These are phyloP conservation scores for Spergularia azorica DNA, from an alignment of 179 eudicot species.

Conservation along the genomic window DNA sequence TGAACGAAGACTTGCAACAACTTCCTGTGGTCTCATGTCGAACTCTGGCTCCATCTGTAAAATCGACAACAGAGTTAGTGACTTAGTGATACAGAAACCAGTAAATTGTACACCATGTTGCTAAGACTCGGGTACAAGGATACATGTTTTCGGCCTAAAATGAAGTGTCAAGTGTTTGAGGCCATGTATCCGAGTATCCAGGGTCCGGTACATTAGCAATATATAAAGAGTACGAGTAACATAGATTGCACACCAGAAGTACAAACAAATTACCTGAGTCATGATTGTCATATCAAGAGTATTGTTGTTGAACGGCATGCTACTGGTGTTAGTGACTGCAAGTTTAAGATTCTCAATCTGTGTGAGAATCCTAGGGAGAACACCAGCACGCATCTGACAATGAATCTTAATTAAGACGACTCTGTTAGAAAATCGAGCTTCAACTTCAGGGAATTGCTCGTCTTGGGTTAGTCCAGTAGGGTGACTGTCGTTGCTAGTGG, in stretches of 20 bases:
- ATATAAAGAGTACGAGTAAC: too few relatives aligned
- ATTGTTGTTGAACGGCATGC: conserved; percentile 15
- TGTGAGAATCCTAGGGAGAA: conserved; percentile 15
- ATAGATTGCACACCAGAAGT: too few relatives aligned
- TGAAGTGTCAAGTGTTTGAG: too few relatives aligned
- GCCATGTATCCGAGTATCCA: too few relatives aligned
- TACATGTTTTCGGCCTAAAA: too few relatives aligned
- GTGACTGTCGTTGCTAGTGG: conserved; percentile 4
- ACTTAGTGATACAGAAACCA: too few relatives aligned
- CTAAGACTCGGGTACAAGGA: too few relatives aligned
- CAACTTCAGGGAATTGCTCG: conserved; percentile 21
- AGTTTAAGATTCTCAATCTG: conserved; percentile 21
- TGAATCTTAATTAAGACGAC: conserved; percentile 26
- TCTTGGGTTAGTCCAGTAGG: background rate
- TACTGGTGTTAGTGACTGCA: conserved; percentile 4
- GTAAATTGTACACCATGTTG: too few relatives aligned
- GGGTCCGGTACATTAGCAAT: too few relatives aligned
- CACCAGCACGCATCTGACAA: conserved; percentile 15
- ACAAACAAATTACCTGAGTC: conserved; percentile 13
- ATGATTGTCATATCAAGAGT: conserved; percentile 17
- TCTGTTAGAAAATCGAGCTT: conserved; percentile 24
- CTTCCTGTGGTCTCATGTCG: conserved; percentile 25
- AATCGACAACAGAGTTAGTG: background rate
- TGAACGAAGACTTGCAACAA: conserved; percentile 9
- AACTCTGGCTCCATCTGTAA: conserved; percentile 27